Base-by-base conservation (phyloP, 1,284 basidiomycete genomes). In the Ceratobasidium sp. region DNA sequence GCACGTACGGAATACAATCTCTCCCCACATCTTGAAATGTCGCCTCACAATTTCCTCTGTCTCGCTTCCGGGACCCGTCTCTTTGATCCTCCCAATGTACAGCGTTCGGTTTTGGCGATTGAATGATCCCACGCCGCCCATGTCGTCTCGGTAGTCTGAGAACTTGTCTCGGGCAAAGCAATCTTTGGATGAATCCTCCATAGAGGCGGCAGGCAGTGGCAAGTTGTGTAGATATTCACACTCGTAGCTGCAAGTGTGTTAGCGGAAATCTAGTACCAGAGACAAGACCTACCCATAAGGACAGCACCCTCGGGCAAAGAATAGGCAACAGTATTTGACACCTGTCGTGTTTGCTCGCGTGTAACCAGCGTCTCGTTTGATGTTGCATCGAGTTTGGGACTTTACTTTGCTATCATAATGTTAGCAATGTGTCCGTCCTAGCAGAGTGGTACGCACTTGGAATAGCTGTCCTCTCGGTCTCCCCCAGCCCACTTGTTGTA, bases 401-500 rank as follows among this genome's bases (percentile, higher is more conserved):
- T 97, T 96, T 60, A 89, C 89, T 88, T 97, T 97, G 80, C 94
- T 96, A 77, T n/a, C n/a, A 55, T 1, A n/a, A 43, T 57, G 34
- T 64, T 48, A 45, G 46, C 43, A 55, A 28, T n/a, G n/a, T n/a
- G n/a, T n/a, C 4, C 18, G 36, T 10, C 34, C 41, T 32, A 59
- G 45, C 3, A 21, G 23, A 10, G 3, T 23, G 52, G 26, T 26
- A 85, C 90, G 73, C 77, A 94, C 92, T 93, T 94, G 53, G 94
- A 96, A 78, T 96, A 93, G 74, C 89, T 92, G 79, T 97, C 96
- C 81, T 97, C 96, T 62, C 93, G 87, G 79, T 97, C 95, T 72
- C 95, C 95, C 75, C 96, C 92, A 43, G 96, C 95, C 94, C 96
- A 98, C 83, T 98, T 98, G 82, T 98, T 97, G 82, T 98, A 98